Evolutionary conservation across 2,329 filamentous ascomycete genomes (phyloP).

Genomic region (Phialemonium atrogriseum): DNA sequence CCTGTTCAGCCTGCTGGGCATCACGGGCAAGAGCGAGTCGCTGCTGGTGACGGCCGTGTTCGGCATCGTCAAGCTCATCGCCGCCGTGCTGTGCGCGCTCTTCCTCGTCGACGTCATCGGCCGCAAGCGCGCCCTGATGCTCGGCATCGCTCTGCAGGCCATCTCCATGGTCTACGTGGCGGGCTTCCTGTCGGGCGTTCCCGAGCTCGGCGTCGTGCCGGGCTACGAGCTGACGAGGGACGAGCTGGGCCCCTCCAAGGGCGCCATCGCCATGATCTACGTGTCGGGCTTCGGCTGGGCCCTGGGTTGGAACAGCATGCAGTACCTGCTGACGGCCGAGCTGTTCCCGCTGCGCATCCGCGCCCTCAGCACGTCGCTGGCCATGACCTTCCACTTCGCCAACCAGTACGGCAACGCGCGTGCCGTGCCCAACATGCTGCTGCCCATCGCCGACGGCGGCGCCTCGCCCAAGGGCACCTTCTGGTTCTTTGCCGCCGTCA

Average conservation of each 20-base stretch:
- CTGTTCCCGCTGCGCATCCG: slow-evolving; percentile 69
- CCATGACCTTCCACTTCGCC: slow-evolving; percentile 72
- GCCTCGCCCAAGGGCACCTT: slow-evolving; percentile 61
- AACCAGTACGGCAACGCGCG: slow-evolving; percentile 73
- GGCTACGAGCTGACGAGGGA: slow-evolving; percentile 34
- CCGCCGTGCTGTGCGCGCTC: slow-evolving; percentile 60
- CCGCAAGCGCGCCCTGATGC: slow-evolving; percentile 57
- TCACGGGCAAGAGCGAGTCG: slow-evolving; percentile 58
- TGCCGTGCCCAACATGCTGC: slow-evolving; percentile 67
- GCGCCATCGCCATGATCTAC: slow-evolving; percentile 67
- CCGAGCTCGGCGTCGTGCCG: slow-evolving; percentile 43
- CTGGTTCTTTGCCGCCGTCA: slow-evolving; percentile 66
- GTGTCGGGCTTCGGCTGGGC: slow-evolving; percentile 62
- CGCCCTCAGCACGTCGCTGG: slow-evolving; percentile 60
- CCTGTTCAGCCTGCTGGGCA: slow-evolving; percentile 64
- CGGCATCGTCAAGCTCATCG: slow-evolving; percentile 63
- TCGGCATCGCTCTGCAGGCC: slow-evolving; percentile 52
- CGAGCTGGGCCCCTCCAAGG: slow-evolving; percentile 51
- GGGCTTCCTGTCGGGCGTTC: slow-evolving; percentile 53
- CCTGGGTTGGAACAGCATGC: slow-evolving; percentile 66
- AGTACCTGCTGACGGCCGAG: slow-evolving; percentile 71
- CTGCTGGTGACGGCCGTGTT: slow-evolving; percentile 70
- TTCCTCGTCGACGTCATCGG: slow-evolving; percentile 76
- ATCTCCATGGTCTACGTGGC: slow-evolving; percentile 57
- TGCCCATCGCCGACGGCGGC: slow-evolving; percentile 35